Base-by-base conservation (phyloP, 768 basidiomycete genomes). In the Mrakia blollopis region DNA sequence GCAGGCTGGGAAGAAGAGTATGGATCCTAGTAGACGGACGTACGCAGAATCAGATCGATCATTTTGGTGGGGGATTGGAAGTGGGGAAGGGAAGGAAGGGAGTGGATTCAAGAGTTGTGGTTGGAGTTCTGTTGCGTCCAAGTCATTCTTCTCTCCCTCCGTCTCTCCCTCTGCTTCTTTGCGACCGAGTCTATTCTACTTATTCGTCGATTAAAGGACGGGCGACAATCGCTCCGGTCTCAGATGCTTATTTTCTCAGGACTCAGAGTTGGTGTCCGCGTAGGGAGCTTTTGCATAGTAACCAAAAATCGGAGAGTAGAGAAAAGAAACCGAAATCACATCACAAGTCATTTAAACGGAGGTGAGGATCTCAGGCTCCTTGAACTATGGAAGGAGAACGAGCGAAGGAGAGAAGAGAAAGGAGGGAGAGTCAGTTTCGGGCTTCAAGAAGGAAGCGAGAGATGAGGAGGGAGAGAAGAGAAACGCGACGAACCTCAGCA, bases 321-420 rank as follows among this genome's bases (percentile, higher is more conserved):
- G 44, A 30, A 41, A 32, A 41, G 44, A 47, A 72, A 72, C 70
- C 70, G 28, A 44, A 50, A 28, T 65, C 63, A 25, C 65, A 68
- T 68, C 65, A 65, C 57, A 72, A 30, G 47, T 30, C 72, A 62
- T 69, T 90, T 89, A 98, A 78, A 98, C 96, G 80, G 92, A 90
- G 83, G 92, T 92, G 75, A 92, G 89, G 81, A 94, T 88, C 86
- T 94, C 93, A 63, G 95, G 95, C 89, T 98, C 95, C 88, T 96
- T 94, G 88, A 95, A 98, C 84, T 16, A 41, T 8, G n/a, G n/a
- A 25, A 57, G n/a, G 21, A 39, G 35, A 68, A 18, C 35, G 25
- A 25, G 65, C 7, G n/a, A 2, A 13, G 8, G 32, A 35, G 39
- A 13, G 30, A 1, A 23, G 65, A n/a, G 1, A 21, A 68, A 23